Percentiles rank a stretch among this genome's conserved stretches.
Evolutionary conservation across 2,329 filamentous ascomycete genomes (phyloP).

Genomic region (Hypoxylon sp.): DNA sequence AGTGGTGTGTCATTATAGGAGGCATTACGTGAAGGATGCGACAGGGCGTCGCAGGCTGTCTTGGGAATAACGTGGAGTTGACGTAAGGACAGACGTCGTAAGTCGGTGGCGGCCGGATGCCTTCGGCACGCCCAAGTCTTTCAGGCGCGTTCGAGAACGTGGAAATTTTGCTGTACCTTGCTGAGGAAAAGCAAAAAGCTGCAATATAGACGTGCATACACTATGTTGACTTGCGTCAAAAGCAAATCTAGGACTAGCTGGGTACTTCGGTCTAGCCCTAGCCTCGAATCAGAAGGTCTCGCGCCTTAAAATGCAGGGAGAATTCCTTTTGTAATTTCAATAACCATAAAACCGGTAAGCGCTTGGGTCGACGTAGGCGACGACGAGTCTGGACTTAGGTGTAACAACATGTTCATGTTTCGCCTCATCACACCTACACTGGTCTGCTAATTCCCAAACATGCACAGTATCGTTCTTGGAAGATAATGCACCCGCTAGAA

Average conservation of each 20-base stretch:
- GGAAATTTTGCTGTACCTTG: slow-evolving; percentile 24
- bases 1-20: slow-evolving; percentile 26
- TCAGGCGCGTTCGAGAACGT: slow-evolving; percentile 31
- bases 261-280: neutral
- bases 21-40: slow-evolving; percentile 21
- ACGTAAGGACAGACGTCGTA: slow-evolving; percentile 27
- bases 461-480: neutral
- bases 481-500: slow-evolving; percentile 9
- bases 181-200: slow-evolving; percentile 3
- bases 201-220: slow-evolving; percentile 13
- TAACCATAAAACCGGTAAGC: slow-evolving; percentile 17
- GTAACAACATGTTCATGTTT: slow-evolving; percentile 34
- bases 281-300: slow-evolving; percentile 1
- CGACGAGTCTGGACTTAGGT: slow-evolving; percentile 13
- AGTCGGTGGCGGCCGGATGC: slow-evolving; percentile 28
- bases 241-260: neutral
- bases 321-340: slow-evolving; percentile 20
- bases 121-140: slow-evolving; percentile 13
- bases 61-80: slow-evolving; percentile 39
- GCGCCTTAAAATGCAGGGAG: slow-evolving; percentile 22
- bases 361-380: slow-evolving; percentile 17
- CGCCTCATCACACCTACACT: slow-evolving; percentile 23
- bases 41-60: slow-evolving; percentile 28
- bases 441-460: slow-evolving; percentile 9
- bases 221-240: slow-evolving; percentile 17